These are phyloP conservation scores for Albifimbria verrucaria DNA, from an alignment of 2,329 filamentous ascomycete species.

Conservation along the genomic window DNA sequence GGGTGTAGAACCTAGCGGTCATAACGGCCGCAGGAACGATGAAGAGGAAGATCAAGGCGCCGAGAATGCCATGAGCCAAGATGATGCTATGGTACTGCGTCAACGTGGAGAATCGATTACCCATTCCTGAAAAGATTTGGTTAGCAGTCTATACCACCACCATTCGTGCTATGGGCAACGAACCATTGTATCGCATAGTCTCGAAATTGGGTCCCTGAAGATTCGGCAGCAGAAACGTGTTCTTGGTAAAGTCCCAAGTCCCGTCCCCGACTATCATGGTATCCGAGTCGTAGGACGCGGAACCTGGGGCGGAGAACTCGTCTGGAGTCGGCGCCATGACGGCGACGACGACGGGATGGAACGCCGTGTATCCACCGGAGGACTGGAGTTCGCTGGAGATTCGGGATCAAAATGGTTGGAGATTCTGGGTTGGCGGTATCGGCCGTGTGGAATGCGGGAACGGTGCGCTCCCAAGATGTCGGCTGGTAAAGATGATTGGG, in stretches of 20 bases:
- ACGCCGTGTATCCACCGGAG: constrained; percentile 18
- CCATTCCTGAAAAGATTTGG: constrained; percentile 61
- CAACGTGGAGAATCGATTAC: constrained; percentile 70
- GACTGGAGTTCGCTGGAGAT: constrained; percentile 7
- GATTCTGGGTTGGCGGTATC: too few relatives aligned
- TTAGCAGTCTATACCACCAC: not conserved
- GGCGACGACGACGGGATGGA: constrained; percentile 35
- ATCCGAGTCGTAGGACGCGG: constrained; percentile 68
- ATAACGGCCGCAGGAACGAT: constrained; percentile 73
- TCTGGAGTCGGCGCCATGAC: constrained; percentile 58
- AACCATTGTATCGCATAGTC: constrained; percentile 83
- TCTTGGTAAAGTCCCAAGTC: constrained; percentile 76
- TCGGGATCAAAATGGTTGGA: too few relatives aligned
- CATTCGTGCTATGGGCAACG: not conserved
- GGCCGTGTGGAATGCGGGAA: not conserved
- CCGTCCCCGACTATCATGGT: constrained; percentile 78
- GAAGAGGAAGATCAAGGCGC: constrained; percentile 69
- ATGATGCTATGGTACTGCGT: constrained; percentile 69
- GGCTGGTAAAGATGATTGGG: constrained; percentile 1
- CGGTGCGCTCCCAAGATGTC: not conserved
- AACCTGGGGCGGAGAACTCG: constrained; percentile 65
- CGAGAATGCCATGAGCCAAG: constrained; percentile 68
- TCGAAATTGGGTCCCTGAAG: constrained; percentile 73
- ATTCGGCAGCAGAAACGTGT: constrained; percentile 76
- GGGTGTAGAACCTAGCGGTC: constrained; percentile 66